These are phyloP conservation scores for Sequoiadendron giganteum DNA, from an alignment of 75 land plant genomes.

Conservation along the genomic window DNA sequence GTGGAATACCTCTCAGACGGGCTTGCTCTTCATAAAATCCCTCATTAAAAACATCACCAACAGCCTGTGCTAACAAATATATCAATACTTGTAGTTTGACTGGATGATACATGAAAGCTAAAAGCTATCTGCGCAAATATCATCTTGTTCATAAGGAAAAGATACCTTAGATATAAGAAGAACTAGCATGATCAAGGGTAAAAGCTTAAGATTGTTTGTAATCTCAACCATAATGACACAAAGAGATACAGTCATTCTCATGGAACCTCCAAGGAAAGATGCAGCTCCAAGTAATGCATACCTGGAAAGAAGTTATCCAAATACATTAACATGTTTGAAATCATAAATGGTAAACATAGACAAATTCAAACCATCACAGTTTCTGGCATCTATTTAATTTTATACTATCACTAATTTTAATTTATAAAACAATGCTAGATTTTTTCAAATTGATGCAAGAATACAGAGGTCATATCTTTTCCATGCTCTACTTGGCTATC, in stretches of 20 bases:
- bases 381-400: neutral
- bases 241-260: constrained; percentile 99
- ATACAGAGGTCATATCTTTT: neutral
- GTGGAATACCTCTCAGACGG: constrained; percentile 69
- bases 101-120: neutral
- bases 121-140: neutral
- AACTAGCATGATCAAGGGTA: constrained; percentile 98
- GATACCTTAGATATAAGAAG: constrained; percentile 96
- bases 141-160: neutral
- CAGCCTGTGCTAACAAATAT: constrained; percentile 62
- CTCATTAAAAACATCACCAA: constrained; percentile 94
- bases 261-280: constrained; percentile 99
- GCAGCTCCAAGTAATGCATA: constrained; percentile 99
- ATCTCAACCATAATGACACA: constrained; percentile 99
- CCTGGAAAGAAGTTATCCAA: constrained; percentile 25
- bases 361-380: neutral
- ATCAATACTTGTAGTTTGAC: neutral
- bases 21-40: constrained; percentile 99
- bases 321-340: neutral
- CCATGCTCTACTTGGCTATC: neutral
- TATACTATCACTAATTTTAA: neutral
- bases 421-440: neutral
- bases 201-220: constrained; percentile 88
- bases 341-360: neutral
- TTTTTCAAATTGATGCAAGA: neutral